A percentile compares a stretch with the other conserved stretches of the same genome.
Evolutionary conservation across 2,329 filamentous ascomycete genomes (phyloP).

Genomic region (Xylaria sp.): DNA sequence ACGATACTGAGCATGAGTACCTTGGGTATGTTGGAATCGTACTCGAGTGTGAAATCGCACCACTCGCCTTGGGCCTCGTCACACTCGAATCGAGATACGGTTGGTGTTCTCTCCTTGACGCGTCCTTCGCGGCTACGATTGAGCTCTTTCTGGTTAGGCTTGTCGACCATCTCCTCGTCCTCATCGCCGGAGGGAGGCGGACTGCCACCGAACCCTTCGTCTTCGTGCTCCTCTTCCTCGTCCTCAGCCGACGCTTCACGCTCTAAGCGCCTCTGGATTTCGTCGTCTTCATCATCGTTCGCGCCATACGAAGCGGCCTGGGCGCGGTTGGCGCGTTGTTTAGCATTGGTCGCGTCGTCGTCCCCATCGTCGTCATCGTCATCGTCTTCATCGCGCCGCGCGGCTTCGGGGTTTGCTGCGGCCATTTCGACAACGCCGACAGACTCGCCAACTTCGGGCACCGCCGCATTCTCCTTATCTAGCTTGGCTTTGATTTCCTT

Average conservation of each 20-base stretch:
- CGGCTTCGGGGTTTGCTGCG: constrained; percentile 43
- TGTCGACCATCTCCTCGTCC: constrained; percentile 48
- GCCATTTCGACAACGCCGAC: constrained; percentile 60
- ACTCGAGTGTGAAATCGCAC: constrained; percentile 84
- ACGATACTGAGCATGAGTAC: constrained; percentile 91
- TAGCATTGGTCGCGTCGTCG: constrained; percentile 76
- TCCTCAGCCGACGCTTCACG: constrained; percentile 62
- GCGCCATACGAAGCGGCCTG: constrained; percentile 89
- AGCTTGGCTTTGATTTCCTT: constrained; percentile 85
- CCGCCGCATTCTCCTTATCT: constrained; percentile 67
- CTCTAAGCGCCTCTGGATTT: constrained; percentile 68
- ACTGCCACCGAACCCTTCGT: constrained; percentile 59
- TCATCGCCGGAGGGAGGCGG: constrained; percentile 48
- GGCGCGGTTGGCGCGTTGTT: constrained; percentile 74
- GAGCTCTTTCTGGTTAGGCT: constrained; percentile 26
- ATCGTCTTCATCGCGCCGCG: constrained; percentile 58
- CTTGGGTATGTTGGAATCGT: constrained; percentile 81
- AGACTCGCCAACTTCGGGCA: constrained; percentile 72
- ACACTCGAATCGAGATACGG: constrained; percentile 79
- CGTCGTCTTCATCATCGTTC: constrained; percentile 90
- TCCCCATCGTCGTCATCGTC: constrained; percentile 78
- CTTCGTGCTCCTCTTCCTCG: constrained; percentile 63
- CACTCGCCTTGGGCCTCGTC: constrained; percentile 74
- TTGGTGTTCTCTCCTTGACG: constrained; percentile 66
- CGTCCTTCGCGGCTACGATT: constrained; percentile 63